phyloP scores from a whole-genome alignment of 768 basidiomycete species.

The Xerocomellus amylosporus region DNA sequence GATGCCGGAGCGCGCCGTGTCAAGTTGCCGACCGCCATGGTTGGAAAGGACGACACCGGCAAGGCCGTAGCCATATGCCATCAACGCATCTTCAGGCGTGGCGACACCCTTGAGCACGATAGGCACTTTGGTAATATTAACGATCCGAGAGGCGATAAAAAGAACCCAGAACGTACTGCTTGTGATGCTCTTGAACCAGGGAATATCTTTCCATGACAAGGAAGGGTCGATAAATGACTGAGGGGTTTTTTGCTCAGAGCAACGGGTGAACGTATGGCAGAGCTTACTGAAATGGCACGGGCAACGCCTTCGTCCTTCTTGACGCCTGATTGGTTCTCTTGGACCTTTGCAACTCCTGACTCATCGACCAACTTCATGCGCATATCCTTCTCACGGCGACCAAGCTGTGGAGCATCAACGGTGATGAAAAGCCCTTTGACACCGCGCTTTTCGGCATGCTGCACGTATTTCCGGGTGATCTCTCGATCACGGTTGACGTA shows the following conservation, averaged over 20 bases:
- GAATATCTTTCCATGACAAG: slow-evolving; percentile 63
- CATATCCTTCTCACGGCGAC: slow-evolving; percentile 92
- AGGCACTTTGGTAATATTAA: slow-evolving; percentile 54
- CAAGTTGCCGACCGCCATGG: slow-evolving; percentile 72
- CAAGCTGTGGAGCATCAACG: slow-evolving; percentile 92
- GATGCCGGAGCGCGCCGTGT: slow-evolving; percentile 78
- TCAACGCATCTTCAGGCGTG: slow-evolving; percentile 80
- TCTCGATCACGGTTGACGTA: slow-evolving; percentile 86
- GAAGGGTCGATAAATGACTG: slow-evolving; percentile 92
- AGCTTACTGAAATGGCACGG: slow-evolving; percentile 76
- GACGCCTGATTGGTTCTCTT: slow-evolving; percentile 24
- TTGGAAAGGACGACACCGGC: slow-evolving; percentile 77
- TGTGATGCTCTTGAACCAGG: slow-evolving; percentile 73
- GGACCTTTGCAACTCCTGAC: slow-evolving; percentile 24
- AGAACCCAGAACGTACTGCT: slow-evolving; percentile 42
- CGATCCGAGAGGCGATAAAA: not conserved
- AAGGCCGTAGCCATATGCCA: slow-evolving; percentile 70
- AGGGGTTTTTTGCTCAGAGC: slow-evolving; percentile 13
- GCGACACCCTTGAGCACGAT: slow-evolving; percentile 81
- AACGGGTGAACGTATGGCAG: slow-evolving; percentile 29
- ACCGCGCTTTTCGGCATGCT: slow-evolving; percentile 83
- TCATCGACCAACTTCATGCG: slow-evolving; percentile 89
- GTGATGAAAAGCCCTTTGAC: slow-evolving; percentile 92
- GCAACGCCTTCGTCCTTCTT: slow-evolving; percentile 73
- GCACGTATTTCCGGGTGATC: slow-evolving; percentile 78